Conservation (phyloP, 495 filamentous ascomycete species). For the Gamarada debralockiae region DNA sequence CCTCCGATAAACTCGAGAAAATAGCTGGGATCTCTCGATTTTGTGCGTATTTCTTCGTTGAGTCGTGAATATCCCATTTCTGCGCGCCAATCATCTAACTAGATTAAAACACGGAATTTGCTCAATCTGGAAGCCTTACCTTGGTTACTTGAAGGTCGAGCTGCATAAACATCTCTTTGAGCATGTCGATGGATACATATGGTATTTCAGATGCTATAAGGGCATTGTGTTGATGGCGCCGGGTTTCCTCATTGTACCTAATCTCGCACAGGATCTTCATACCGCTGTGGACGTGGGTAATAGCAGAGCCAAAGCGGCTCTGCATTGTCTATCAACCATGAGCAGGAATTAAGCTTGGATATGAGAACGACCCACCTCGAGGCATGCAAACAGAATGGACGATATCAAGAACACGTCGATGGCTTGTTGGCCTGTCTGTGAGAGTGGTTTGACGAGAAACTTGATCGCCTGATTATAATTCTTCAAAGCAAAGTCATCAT, state of each 20-base stretch:
- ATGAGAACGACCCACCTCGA: conserved; percentile 26
- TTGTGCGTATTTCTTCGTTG: background rate
- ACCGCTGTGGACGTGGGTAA: conserved; percentile 44
- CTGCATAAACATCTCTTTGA: conserved; percentile 8
- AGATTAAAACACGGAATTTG: background rate
- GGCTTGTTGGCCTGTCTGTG: background rate
- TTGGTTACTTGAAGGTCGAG: conserved; percentile 13
- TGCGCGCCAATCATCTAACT: conserved; percentile 12
- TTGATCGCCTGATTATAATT: conserved; percentile 18
- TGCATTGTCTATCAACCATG: conserved; percentile 30
- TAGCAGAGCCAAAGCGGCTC: conserved; percentile 37
- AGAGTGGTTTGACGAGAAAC: conserved; percentile 7
- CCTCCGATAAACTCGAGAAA: conserved; percentile 8
- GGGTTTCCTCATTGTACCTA: no score
- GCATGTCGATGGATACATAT: conserved; percentile 10
- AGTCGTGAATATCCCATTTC: conserved; percentile 6
- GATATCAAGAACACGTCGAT: conserved; percentile 17
- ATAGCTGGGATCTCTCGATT: background rate
- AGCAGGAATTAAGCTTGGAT: background rate
- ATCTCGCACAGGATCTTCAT: conserved; percentile 32
- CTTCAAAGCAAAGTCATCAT: conserved; percentile 15
- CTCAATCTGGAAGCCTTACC: conserved; percentile 1
- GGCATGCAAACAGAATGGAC: conserved; percentile 20
- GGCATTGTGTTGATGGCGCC: background rate
- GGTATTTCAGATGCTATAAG: background rate